Evolutionary conservation across 2,329 filamentous ascomycete genomes (phyloP).

Genomic region (Alternaria gaisen): DNA sequence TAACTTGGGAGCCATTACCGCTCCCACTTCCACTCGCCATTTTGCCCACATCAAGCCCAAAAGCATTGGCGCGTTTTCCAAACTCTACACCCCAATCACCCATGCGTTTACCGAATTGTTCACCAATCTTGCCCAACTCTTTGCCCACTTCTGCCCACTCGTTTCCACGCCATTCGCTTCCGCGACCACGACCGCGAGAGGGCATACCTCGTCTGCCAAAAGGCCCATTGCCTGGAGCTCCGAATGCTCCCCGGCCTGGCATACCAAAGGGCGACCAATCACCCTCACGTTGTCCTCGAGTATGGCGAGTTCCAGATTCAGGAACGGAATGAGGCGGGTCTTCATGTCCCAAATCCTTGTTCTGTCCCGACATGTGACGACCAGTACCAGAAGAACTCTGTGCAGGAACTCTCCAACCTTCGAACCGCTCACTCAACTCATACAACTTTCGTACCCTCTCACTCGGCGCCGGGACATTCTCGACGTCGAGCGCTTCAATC

Average conservation of each 20-base stretch:
- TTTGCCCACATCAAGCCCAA: slow-evolving; percentile 31
- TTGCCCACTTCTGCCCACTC: slow-evolving; percentile 21
- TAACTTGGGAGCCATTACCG: slow-evolving; percentile 7
- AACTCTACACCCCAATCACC: slow-evolving; percentile 43
- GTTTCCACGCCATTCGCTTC: slow-evolving; percentile 5
- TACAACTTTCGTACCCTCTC: slow-evolving; percentile 22
- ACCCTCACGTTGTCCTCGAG: neutral
- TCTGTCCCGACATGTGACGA: neutral
- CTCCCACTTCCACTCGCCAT: slow-evolving; percentile 11
- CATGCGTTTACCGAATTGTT: slow-evolving; percentile 45
- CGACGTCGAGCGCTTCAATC: slow-evolving; percentile 38
- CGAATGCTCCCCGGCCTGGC: slow-evolving; percentile 16
- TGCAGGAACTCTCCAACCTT: neutral
- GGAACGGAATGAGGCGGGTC: slow-evolving; percentile 36
- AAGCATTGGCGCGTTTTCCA: slow-evolving; percentile 34
- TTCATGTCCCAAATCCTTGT: slow-evolving; percentile 7
- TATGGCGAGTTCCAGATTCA: slow-evolving; percentile 3
- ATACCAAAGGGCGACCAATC: slow-evolving; percentile 30
- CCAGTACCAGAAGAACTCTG: neutral
- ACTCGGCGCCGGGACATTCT: slow-evolving; percentile 27
- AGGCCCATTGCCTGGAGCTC: slow-evolving; percentile 18
- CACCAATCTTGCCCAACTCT: slow-evolving; percentile 33
- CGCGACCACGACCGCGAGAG: slow-evolving; percentile 3
- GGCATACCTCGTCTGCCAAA: slow-evolving; percentile 14
- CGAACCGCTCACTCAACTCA: slow-evolving; percentile 28